Conservation (phyloP, 2,329 filamentous ascomycete genomes). For the Hypoxylon sp. region DNA sequence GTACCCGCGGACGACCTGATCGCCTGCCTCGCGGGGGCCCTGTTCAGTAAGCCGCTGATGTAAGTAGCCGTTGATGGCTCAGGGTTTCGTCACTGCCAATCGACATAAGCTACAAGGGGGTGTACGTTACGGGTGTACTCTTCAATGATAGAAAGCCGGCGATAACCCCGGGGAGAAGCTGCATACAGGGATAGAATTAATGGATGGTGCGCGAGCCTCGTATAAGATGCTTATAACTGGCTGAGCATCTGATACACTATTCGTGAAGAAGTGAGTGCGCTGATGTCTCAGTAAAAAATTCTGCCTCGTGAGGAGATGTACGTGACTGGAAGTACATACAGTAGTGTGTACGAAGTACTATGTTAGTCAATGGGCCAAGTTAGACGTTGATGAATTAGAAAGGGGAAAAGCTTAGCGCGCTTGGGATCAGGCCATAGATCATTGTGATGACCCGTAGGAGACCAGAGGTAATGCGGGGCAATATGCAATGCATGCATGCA, state of each 20-base stretch:
- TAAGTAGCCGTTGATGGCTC: conserved; percentile 32
- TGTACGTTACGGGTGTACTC: not conserved
- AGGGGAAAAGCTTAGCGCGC: conserved; percentile 47
- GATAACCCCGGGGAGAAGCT: conserved; percentile 39
- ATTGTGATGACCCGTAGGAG: conserved; percentile 50
- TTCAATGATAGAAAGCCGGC: conserved; percentile 36
- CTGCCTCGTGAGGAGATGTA: conserved; percentile 37
- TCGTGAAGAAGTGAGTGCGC: conserved; percentile 16
- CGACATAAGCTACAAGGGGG: conserved; percentile 19
- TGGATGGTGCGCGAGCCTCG: conserved; percentile 47
- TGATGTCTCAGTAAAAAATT: conserved; percentile 29
- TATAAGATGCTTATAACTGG: conserved; percentile 25
- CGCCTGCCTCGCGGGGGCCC: conserved; percentile 26
- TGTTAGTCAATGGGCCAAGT: conserved; percentile 29
- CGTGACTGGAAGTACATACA: conserved; percentile 34
- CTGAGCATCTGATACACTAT: conserved; percentile 25
- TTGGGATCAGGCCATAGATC: conserved; percentile 47
- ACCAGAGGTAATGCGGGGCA: conserved; percentile 52
- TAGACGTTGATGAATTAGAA: conserved; percentile 40
- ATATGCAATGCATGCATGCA: conserved; percentile 37
- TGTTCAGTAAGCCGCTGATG: conserved; percentile 40
- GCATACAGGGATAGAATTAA: conserved; percentile 36
- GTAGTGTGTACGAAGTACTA: conserved; percentile 28
- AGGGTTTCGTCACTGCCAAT: conserved; percentile 34
- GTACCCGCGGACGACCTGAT: conserved; percentile 45